Conservation (phyloP, 257 asterid species). For the Galeopsis tetrahit region DNA sequence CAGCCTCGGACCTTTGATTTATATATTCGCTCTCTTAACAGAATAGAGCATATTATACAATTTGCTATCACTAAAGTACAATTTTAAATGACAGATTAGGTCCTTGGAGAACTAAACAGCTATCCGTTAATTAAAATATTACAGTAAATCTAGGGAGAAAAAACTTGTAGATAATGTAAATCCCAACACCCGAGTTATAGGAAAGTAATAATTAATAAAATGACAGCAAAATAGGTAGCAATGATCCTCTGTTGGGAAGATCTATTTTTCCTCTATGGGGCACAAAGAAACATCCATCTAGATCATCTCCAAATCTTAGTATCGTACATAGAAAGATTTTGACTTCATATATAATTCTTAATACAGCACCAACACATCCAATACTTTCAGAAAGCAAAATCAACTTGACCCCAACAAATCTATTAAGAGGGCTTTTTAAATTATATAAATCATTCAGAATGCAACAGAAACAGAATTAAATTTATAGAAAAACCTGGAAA, state of each 20-base stretch:
- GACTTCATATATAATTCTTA: neutral
- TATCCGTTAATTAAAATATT: neutral
- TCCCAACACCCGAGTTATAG: constrained; percentile 8
- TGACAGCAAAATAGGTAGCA: neutral
- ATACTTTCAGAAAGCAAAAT: neutral
- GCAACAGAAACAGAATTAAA: constrained; percentile 4
- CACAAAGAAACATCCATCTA: constrained; percentile 9
- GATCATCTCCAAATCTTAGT: constrained; percentile 4
- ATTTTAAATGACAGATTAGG: no score
- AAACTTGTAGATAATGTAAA: neutral
- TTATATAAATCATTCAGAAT: constrained; percentile 1
- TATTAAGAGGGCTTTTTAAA: constrained; percentile 4
- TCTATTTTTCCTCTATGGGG: neutral
- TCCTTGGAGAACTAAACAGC: neutral
- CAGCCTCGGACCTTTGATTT: neutral
- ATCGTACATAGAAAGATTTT: neutral
- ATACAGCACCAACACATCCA: neutral
- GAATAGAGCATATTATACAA: neutral
- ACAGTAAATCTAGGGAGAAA: neutral
- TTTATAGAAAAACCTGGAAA: constrained; percentile 28
- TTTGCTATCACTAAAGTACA: neutral
- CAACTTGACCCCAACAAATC: no score
- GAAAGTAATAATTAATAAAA: neutral
- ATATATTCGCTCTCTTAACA: neutral
- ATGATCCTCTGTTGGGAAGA: neutral